Percentiles rank a stretch among this genome's conserved stretches.
Conservation (phyloP, 169 alveolate species). For the Cryptosporidium muris region DNA sequence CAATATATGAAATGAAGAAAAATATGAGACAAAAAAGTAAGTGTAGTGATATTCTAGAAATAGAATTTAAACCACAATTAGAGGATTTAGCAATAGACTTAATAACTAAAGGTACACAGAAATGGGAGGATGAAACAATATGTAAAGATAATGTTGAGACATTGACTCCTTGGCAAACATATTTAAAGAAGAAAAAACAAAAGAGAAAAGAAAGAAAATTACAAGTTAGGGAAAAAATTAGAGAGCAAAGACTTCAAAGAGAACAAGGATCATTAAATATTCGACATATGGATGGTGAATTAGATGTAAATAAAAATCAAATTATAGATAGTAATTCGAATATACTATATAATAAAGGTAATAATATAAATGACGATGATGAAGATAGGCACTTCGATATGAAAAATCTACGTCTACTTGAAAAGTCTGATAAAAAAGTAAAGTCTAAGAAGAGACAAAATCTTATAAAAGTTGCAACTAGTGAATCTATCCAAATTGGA, state of each 20-base stretch:
- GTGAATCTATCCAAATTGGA: slow-evolving; percentile 16
- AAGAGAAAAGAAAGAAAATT: slow-evolving; percentile 62
- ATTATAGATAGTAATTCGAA: not conserved
- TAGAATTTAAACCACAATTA: slow-evolving; percentile 48
- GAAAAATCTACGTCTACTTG: slow-evolving; percentile 35
- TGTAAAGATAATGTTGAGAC: not conserved
- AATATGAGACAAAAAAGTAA: slow-evolving; percentile 3
- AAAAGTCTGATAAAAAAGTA: slow-evolving; percentile 23
- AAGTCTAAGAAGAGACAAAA: slow-evolving; percentile 49
- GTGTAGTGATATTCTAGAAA: slow-evolving; percentile 9
- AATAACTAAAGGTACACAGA: slow-evolving; percentile 54
- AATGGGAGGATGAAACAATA: slow-evolving; percentile 43
- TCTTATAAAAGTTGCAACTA: slow-evolving; percentile 17
- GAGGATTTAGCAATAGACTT: slow-evolving; percentile 54
- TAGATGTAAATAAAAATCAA: not conserved
- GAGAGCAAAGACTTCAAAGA: slow-evolving; percentile 68
- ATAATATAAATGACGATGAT: slow-evolving; percentile 8
- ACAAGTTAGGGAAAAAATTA: slow-evolving; percentile 44
- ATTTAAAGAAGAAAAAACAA: slow-evolving; percentile 68
- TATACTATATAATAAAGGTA: not conserved
- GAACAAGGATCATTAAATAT: not conserved
- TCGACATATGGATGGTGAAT: too few species aligned
- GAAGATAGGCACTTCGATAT: slow-evolving; percentile 68
- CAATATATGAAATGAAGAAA: slow-evolving; percentile 20
- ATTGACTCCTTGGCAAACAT: slow-evolving; percentile 71